These are phyloP conservation scores for Aspergillus pseudotamarii DNA, from an alignment of 2,329 filamentous ascomycete species.

Conservation along the genomic window DNA sequence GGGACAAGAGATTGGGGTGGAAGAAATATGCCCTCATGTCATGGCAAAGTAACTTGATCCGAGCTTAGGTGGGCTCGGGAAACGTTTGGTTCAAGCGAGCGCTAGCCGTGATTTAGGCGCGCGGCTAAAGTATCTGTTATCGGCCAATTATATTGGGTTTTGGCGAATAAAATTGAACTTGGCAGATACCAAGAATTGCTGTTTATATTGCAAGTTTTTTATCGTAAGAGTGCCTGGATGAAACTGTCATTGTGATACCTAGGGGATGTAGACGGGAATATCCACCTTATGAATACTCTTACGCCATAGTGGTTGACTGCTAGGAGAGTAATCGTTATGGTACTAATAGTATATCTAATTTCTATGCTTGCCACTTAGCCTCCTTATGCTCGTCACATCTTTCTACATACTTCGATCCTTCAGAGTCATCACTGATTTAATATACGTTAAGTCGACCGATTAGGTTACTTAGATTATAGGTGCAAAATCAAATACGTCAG, in stretches of 20 bases:
- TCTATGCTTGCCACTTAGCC: not conserved
- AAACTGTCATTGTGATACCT: not conserved
- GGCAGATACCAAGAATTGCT: not conserved
- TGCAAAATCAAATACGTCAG: not conserved
- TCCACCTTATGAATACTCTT: not conserved
- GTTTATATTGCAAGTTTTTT: not conserved
- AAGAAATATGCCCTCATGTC: conserved; percentile 18
- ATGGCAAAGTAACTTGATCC: conserved; percentile 23
- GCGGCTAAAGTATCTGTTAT: conserved; percentile 21
- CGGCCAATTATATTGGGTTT: not conserved
- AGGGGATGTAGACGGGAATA: not conserved
- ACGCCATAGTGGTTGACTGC: not conserved
- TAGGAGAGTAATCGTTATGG: not conserved
- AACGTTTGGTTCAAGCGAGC: conserved; percentile 25
- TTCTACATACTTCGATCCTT: not conserved
- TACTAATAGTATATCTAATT: no score
- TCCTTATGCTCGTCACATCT: not conserved
- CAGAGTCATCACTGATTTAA: no score
- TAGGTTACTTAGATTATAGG: not conserved
- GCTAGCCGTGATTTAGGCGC: conserved; percentile 26
- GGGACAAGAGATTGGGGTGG: conserved; percentile 22
- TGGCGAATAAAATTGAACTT: not conserved
- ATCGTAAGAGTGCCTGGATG: not conserved
- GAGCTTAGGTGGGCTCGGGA: conserved; percentile 25
- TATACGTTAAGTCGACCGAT: not conserved